Evolutionary conservation across 2,329 filamentous ascomycete species (phyloP).

Genomic region (Alternaria gaisen): DNA sequence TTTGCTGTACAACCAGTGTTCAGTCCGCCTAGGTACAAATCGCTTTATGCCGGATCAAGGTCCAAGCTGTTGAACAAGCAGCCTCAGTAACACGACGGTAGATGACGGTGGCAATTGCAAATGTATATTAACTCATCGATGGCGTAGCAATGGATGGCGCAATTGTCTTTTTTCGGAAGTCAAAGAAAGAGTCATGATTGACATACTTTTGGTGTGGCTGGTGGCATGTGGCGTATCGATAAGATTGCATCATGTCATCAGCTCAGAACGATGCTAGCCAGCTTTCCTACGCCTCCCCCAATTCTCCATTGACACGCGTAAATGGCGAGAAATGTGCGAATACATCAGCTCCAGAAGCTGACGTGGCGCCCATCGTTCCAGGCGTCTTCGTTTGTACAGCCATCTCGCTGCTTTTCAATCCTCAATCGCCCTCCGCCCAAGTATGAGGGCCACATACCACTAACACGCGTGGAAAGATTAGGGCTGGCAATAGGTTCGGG

Average conservation of each 20-base stretch:
- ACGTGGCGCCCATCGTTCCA: neutral
- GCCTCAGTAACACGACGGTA: neutral
- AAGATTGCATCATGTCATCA: constrained; percentile 22
- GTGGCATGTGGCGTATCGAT: constrained; percentile 37
- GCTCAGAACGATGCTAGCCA: neutral
- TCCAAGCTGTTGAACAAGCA: neutral
- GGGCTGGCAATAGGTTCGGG: constrained; percentile 72
- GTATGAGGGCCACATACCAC: constrained; percentile 91
- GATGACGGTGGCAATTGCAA: neutral
- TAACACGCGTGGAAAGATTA: constrained; percentile 79
- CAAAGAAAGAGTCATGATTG: constrained; percentile 4
- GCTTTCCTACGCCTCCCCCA: neutral
- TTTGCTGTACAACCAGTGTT: neutral
- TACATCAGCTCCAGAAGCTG: constrained; percentile 19
- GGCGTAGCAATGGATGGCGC: neutral
- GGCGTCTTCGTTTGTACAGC: neutral
- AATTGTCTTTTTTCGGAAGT: neutral
- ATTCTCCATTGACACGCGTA: neutral
- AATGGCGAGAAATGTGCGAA: constrained; percentile 29
- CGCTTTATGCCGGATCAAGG: neutral
- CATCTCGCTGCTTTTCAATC: constrained; percentile 72
- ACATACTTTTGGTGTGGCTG: constrained; percentile 19
- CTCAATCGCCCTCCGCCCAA: constrained; percentile 85
- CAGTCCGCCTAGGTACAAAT: neutral
- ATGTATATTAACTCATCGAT: neutral